Conservation (phyloP, 228 moss, liverwort and hornwort species). For the Sphagnum magellanicum region DNA sequence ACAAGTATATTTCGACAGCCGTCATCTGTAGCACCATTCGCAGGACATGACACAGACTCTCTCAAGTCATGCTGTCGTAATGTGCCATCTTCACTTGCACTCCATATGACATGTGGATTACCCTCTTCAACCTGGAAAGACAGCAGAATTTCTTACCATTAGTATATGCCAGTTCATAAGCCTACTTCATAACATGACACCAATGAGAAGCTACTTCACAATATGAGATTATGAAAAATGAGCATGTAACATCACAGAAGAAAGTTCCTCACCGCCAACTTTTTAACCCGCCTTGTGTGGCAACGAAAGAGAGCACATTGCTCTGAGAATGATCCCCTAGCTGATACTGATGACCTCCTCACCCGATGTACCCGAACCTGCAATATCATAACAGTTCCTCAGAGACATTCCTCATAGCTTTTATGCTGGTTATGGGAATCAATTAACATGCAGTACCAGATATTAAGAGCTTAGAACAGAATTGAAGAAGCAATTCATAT, state of each 20-base stretch:
- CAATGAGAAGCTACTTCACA: too few relatives aligned
- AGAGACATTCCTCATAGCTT: background rate
- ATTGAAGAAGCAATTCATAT: too few relatives aligned
- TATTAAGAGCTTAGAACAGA: too few relatives aligned
- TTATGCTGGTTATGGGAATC: too few relatives aligned
- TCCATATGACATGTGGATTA: slow-evolving; percentile 98
- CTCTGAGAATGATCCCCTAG: slow-evolving; percentile 37
- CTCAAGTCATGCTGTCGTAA: slow-evolving; percentile 94
- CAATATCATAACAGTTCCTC: background rate
- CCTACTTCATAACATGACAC: too few relatives aligned
- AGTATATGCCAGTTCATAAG: too few relatives aligned
- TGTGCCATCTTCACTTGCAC: slow-evolving; percentile 98
- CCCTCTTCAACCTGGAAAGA: slow-evolving; percentile 89
- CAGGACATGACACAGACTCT: slow-evolving; percentile 76
- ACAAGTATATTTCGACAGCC: slow-evolving; percentile 97
- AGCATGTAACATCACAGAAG: background rate
- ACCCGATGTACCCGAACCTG: slow-evolving; percentile 95
- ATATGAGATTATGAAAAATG: too few relatives aligned
- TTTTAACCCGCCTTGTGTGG: slow-evolving; percentile 88
- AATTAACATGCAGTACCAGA: too few relatives aligned
- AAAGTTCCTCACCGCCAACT: slow-evolving; percentile 63
- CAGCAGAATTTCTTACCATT: too few relatives aligned
- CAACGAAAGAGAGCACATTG: slow-evolving; percentile 87
- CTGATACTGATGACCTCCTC: slow-evolving; percentile 61
- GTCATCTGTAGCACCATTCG: slow-evolving; percentile 52